Percentiles rank a stretch among this genome's conserved stretches.
These are phyloP conservation scores for Blastobotrys serpentis DNA, from an alignment of 1,139 yeast species.

Conservation along the genomic window DNA sequence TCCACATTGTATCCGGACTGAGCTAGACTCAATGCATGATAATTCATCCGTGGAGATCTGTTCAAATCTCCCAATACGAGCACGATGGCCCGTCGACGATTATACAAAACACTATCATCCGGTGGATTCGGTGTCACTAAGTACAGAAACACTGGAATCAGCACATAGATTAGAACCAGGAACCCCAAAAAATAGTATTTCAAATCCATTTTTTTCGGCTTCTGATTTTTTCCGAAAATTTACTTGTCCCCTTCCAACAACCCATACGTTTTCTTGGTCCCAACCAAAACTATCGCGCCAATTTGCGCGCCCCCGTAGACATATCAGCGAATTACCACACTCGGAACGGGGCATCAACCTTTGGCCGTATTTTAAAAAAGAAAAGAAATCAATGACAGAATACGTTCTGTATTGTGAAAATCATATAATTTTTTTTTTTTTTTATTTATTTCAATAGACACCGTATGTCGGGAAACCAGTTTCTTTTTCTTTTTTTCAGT, in stretches of 20 bases:
- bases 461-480: no score
- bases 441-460: no score
- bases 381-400: no score
- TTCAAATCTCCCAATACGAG: slow-evolving; percentile 92
- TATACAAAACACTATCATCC: slow-evolving; percentile 24
- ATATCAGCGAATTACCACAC: no score
- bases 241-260: no score
- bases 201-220: slow-evolving; percentile 4
- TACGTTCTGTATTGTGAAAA: no score
- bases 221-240: not conserved
- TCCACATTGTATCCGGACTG: slow-evolving; percentile 69
- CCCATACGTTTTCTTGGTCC: no score
- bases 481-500: not conserved
- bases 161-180: slow-evolving; percentile 31
- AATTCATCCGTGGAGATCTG: slow-evolving; percentile 92
- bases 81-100: slow-evolving; percentile 59
- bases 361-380: no score
- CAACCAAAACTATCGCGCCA: no score
- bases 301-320: no score
- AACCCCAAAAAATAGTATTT: slow-evolving; percentile 17
- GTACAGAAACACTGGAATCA: slow-evolving; percentile 34
- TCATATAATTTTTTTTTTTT: no score
- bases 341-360: no score
- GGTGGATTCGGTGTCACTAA: slow-evolving; percentile 26
- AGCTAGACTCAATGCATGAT: slow-evolving; percentile 84